phyloP scores from a whole-genome alignment of 2,329 filamentous ascomycete genomes.

The Microsporum audouinii region DNA sequence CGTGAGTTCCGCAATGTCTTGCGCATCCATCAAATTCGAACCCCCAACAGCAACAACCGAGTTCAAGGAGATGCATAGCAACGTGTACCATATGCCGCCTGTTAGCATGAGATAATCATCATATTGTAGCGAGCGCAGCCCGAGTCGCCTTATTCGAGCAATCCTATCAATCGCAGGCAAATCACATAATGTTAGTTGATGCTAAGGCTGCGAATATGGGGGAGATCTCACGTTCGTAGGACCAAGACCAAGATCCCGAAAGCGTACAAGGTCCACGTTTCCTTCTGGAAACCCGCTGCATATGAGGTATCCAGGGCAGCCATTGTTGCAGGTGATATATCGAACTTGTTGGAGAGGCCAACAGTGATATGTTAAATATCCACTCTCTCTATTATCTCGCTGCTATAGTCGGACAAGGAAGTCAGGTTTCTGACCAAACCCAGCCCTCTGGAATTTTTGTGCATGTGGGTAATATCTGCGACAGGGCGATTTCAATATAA shows the following conservation, averaged over 20 bases:
- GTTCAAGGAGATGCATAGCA: slow-evolving; percentile 46
- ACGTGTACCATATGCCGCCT: slow-evolving; percentile 45
- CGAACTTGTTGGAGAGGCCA: neutral
- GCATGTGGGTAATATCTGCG: neutral
- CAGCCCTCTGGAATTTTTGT: neutral
- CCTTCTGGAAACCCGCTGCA: slow-evolving; percentile 21
- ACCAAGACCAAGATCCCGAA: slow-evolving; percentile 22
- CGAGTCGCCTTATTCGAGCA: slow-evolving; percentile 33
- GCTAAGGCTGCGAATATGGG: neutral
- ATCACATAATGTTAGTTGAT: neutral
- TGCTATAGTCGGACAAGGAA: neutral
- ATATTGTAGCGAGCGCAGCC: slow-evolving; percentile 40
- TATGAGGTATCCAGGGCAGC: slow-evolving; percentile 13
- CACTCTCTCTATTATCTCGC: neutral
- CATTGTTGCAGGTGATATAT: neutral
- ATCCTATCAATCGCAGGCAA: slow-evolving; percentile 17
- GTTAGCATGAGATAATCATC: slow-evolving; percentile 49
- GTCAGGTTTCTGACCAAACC: neutral
- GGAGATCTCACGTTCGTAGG: neutral
- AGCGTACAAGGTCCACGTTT: slow-evolving; percentile 29
- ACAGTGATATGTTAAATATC: neutral
- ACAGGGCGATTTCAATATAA: neutral
- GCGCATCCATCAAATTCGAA: slow-evolving; percentile 48
- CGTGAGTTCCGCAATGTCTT: slow-evolving; percentile 37
- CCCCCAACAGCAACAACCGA: slow-evolving; percentile 43